These are phyloP conservation scores for Penicillium sp. DNA, from an alignment of 2,329 filamentous ascomycete species.

Conservation along the genomic window DNA sequence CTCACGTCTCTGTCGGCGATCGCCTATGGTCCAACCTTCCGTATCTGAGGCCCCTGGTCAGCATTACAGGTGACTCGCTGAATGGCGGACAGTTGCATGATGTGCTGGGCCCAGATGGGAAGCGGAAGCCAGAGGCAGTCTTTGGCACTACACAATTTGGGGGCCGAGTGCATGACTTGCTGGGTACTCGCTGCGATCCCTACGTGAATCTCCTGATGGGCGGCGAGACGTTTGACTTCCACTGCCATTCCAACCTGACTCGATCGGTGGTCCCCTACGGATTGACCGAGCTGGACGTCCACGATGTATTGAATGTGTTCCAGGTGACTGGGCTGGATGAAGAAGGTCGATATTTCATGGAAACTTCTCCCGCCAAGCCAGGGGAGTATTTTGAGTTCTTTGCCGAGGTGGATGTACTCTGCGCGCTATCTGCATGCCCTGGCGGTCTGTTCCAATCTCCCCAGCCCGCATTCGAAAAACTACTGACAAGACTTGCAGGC, in stretches of 20 bases:
- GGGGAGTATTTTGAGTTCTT: slow-evolving; percentile 71
- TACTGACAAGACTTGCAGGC: slow-evolving; percentile 40
- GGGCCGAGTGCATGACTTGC: slow-evolving; percentile 71
- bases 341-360: slow-evolving; percentile 74
- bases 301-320: slow-evolving; percentile 85
- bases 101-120: slow-evolving; percentile 39
- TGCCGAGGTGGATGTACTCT: slow-evolving; percentile 74
- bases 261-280: slow-evolving; percentile 70
- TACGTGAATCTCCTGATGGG: slow-evolving; percentile 77
- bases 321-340: slow-evolving; percentile 78
- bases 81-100: slow-evolving; percentile 40
- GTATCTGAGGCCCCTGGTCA: slow-evolving; percentile 73
- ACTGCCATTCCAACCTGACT: slow-evolving; percentile 81
- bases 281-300: slow-evolving; percentile 71
- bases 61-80: slow-evolving; percentile 70
- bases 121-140: slow-evolving; percentile 40
- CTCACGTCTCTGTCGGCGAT: slow-evolving; percentile 71
- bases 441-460: slow-evolving; percentile 51
- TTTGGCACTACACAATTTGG: slow-evolving; percentile 56
- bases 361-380: slow-evolving; percentile 48
- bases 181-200: slow-evolving; percentile 82
- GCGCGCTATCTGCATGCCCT: slow-evolving; percentile 69
- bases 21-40: slow-evolving; percentile 77
- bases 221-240: slow-evolving; percentile 72
- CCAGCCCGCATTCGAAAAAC: not conserved